Evolutionary conservation across 768 basidiomycete species (phyloP).

Genomic region (Phanerodontia chrysosporium): DNA sequence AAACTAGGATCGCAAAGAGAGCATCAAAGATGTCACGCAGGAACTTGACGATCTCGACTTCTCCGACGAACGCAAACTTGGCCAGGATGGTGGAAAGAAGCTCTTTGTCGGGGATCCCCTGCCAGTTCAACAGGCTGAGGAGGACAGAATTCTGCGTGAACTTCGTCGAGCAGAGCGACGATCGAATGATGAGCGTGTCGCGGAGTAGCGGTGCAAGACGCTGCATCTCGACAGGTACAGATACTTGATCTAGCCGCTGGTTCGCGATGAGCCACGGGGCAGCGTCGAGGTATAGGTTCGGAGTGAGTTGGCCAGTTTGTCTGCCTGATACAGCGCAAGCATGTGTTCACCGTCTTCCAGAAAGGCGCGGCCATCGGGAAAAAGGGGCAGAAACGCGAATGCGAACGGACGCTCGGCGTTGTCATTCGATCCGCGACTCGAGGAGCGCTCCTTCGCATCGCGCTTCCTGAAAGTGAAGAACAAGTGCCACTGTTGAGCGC

Average conservation of each 20-base stretch:
- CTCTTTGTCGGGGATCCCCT: constrained; percentile 59
- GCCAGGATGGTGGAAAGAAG: constrained; percentile 67
- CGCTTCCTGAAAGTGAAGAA: constrained; percentile 93
- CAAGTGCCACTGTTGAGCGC: constrained; percentile 78
- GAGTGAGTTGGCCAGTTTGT: constrained; percentile 58
- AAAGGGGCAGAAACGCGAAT: constrained; percentile 88
- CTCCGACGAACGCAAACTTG: constrained; percentile 88
- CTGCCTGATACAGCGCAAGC: constrained; percentile 79
- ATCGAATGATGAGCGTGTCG: constrained; percentile 78
- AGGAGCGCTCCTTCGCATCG: constrained; percentile 43
- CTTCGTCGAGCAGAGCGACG: constrained; percentile 87
- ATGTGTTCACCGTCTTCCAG: constrained; percentile 88
- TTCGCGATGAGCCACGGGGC: constrained; percentile 56
- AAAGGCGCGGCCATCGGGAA: constrained; percentile 71
- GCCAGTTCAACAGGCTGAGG: constrained; percentile 79
- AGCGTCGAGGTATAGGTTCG: constrained; percentile 69
- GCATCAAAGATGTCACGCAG: constrained; percentile 88
- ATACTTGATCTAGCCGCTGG: constrained; percentile 56
- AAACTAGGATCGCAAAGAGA: constrained; percentile 84
- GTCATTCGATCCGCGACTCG: constrained; percentile 35
- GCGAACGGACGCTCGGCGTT: constrained; percentile 76
- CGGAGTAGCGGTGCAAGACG: constrained; percentile 64
- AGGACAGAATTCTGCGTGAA: constrained; percentile 89
- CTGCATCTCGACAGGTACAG: constrained; percentile 55
- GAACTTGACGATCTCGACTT: constrained; percentile 94